Percentiles rank a stretch among this genome's conserved stretches.
Conservation (phyloP, 805 yeast genomes). For the Saccharomycopsis schoenii region DNA sequence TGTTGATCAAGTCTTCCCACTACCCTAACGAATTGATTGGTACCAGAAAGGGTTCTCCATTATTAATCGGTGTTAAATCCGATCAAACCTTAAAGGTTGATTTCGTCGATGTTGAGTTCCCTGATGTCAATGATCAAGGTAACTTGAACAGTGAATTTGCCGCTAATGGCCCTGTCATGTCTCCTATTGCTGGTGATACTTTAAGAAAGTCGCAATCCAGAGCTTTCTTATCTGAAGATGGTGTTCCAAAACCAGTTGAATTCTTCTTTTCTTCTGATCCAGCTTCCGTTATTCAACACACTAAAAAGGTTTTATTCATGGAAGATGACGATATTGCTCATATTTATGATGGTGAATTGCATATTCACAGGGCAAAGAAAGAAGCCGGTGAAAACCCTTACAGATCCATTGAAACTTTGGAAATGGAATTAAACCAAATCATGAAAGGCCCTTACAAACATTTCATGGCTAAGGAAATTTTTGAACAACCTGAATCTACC, state of each 20-base stretch:
- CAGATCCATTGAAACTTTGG: conserved; percentile 92
- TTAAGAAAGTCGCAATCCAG: conserved; percentile 89
- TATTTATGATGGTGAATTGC: conserved; percentile 95
- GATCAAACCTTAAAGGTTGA: conserved; percentile 93
- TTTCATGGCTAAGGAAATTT: conserved; percentile 98
- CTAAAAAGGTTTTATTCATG: conserved; percentile 90
- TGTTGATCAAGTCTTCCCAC: conserved; percentile 82
- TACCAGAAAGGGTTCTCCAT: conserved; percentile 96
- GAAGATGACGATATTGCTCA: conserved; percentile 99
- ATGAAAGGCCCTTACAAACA: conserved; percentile 96
- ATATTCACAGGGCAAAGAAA: conserved; percentile 91
- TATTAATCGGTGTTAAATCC: conserved; percentile 94
- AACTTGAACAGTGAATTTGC: conserved; percentile 17
- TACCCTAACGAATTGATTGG: conserved; percentile 95
- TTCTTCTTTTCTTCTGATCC: conserved; percentile 96
- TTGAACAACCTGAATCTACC: conserved; percentile 97
- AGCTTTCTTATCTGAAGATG: conserved; percentile 92
- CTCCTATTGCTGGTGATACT: conserved; percentile 42
- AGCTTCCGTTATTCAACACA: conserved; percentile 90
- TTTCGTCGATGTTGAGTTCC: conserved; percentile 96
- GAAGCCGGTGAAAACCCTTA: conserved; percentile 85
- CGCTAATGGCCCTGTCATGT: conserved; percentile 3
- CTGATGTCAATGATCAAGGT: conserved; percentile 42
- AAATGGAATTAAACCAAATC: conserved; percentile 92
- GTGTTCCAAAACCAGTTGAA: conserved; percentile 87